phyloP scores from a whole-genome alignment of 2,329 filamentous ascomycete genomes.

The Fonsecaea monophora region DNA sequence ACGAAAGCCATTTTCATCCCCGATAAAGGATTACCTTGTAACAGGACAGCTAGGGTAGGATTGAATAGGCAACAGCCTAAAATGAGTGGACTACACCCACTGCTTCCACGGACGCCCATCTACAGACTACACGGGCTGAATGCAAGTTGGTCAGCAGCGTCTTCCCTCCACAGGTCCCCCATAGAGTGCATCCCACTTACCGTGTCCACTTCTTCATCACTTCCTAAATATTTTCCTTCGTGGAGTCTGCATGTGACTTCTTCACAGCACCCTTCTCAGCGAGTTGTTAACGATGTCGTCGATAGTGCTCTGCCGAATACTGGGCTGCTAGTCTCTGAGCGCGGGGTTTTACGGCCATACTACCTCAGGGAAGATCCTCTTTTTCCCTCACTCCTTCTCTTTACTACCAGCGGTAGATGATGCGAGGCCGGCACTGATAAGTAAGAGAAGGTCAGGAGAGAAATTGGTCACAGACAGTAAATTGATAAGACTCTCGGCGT shows the following conservation, averaged over 20 bases:
- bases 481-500: slow-evolving; percentile 13
- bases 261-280: slow-evolving; percentile 17
- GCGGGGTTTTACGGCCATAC: slow-evolving; percentile 11
- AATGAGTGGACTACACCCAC: too few relatives aligned
- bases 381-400: slow-evolving; percentile 20
- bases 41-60: too few relatives aligned
- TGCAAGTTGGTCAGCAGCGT: too few relatives aligned
- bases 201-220: slow-evolving; percentile 30
- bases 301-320: slow-evolving; percentile 24
- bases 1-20: too few relatives aligned
- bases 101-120: too few relatives aligned
- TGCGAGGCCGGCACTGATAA: slow-evolving; percentile 14
- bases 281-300: slow-evolving; percentile 26
- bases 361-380: slow-evolving; percentile 15
- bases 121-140: too few relatives aligned
- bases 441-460: slow-evolving; percentile 2
- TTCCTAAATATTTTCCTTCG: slow-evolving; percentile 31
- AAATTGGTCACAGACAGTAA: slow-evolving; percentile 9
- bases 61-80: too few relatives aligned
- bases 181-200: background rate
- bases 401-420: slow-evolving; percentile 11
- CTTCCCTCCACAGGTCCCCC: too few relatives aligned
- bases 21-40: too few relatives aligned
- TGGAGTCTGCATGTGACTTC: slow-evolving; percentile 31
- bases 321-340: slow-evolving; percentile 21